Evolutionary conservation across 2,329 filamentous ascomycete genomes (phyloP), one percentile per base, ranked within the genome.

Genomic region (Bipolaris cookei): DNA sequence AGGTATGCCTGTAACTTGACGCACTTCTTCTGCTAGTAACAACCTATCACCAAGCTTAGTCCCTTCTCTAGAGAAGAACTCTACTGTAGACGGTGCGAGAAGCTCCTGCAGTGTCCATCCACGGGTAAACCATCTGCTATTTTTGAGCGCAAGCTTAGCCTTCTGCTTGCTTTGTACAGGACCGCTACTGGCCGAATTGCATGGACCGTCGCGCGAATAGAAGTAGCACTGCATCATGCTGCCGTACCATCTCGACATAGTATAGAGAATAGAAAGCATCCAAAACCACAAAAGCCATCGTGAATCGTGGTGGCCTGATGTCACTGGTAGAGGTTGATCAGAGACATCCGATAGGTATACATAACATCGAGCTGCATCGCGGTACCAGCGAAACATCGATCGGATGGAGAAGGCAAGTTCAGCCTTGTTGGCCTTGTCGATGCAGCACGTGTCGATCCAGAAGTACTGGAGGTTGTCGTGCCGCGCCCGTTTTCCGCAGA

Each of bases 121-220:
- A n/a, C n/a, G n/a, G n/a, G n/a, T n/a, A n/a, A n/a, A n/a, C n/a
- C n/a, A n/a, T 21, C 23, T 28, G 21, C 39, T 43, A 3, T 43
- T 28, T 16, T 16, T 14, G 21, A 43, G 8, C 6, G 38, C 8
- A 11, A 41, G 8, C 38, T 41, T 11, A 41, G 38, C 6, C 38
- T 21, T 21, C 38, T 41, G 18, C 38, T 56, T 13, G 10, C 34
- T 67, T 51, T 11, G 38, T 23, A 41, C 8, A 41, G 6, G 38
- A 41, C 23, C 18, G 38, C 18, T 41, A 41, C 18, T 11, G 13
- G 23, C 38, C 3, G 38, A 23, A 41, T 16, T 41, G 18, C 38
- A 41, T 41, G 8, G 38, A 41, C 10, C 16, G 10, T 41, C 2
- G 38, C 38, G 38, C 3, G 38, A 21, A 41, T 41, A 41, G 38